Evolutionary conservation across 78 protist species (phyloP).

Genomic region (Bodo saltans): DNA sequence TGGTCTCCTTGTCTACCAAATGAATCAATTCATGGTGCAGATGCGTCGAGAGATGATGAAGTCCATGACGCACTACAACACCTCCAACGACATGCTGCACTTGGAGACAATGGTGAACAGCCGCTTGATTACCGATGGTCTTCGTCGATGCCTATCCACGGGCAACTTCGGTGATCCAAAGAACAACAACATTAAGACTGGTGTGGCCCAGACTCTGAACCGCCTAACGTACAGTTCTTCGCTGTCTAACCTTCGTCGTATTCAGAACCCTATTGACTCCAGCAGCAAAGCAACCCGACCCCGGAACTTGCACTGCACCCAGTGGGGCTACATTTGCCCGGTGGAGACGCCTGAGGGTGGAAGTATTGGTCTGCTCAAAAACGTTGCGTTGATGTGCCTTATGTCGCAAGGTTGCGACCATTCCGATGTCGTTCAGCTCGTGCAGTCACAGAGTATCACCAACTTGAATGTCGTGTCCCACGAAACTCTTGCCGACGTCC

Average conservation of each 20-base stretch:
- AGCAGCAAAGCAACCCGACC: slow-evolving; percentile 89
- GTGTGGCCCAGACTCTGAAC: slow-evolving; percentile 93
- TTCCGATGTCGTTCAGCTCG: slow-evolving; percentile 56
- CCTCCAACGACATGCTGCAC: not conserved
- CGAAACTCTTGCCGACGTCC: not conserved
- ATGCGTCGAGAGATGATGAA: not conserved
- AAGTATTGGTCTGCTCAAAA: slow-evolving; percentile 96
- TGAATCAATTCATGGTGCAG: slow-evolving; percentile 20
- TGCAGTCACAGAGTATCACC: slow-evolving; percentile 56
- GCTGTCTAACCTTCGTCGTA: slow-evolving; percentile 93
- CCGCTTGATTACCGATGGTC: not conserved
- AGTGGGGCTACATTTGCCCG: slow-evolving; percentile 99
- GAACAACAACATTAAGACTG: slow-evolving; percentile 52
- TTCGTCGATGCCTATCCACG: slow-evolving; percentile 93
- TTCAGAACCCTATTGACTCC: slow-evolving; percentile 90
- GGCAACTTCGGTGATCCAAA: slow-evolving; percentile 98
- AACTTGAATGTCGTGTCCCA: slow-evolving; percentile 2
- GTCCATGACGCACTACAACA: not conserved
- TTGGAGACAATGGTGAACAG: slow-evolving; percentile 27
- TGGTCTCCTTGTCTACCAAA: slow-evolving; percentile 77
- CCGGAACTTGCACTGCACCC: slow-evolving; percentile 97
- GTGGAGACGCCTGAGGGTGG: slow-evolving; percentile 98
- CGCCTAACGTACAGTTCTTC: slow-evolving; percentile 93
- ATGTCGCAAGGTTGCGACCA: slow-evolving; percentile 83
- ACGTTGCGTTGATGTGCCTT: slow-evolving; percentile 90